Percentiles rank a stretch among this genome's conserved stretches.
Conservation (phyloP, 2,329 filamentous ascomycete genomes). For the Talaromyces islandicus region DNA sequence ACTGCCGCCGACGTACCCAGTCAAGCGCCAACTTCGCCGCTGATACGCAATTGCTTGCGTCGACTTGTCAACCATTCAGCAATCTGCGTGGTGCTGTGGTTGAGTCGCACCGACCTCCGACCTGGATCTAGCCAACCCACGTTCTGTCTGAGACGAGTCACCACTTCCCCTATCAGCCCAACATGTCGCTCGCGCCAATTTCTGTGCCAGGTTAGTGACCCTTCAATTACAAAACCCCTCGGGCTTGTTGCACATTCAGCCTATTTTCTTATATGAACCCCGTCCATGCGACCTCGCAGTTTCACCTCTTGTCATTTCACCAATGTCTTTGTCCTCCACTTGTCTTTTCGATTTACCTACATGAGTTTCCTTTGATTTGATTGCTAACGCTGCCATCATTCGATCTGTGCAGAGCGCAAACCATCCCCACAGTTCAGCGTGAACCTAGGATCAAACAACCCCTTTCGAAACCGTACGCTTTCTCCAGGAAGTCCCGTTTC, state of each 20-base stretch:
- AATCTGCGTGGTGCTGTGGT: neutral
- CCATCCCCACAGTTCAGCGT: conserved; percentile 24
- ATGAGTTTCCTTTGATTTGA: neutral
- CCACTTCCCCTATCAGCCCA: conserved; percentile 10
- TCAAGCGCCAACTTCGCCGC: conserved; percentile 3
- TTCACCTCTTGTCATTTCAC: neutral
- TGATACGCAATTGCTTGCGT: conserved; percentile 7
- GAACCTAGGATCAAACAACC: conserved; percentile 43
- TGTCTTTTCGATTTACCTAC: neutral
- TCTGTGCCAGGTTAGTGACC: conserved; percentile 20
- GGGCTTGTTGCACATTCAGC: neutral
- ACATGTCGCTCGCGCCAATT: conserved; percentile 20
- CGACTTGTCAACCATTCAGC: neutral
- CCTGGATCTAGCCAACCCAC: neutral
- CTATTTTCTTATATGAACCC: neutral
- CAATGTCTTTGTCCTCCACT: neutral
- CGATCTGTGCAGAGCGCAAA: conserved; percentile 23
- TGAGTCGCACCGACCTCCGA: conserved; percentile 1
- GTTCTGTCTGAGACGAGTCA: conserved; percentile 6
- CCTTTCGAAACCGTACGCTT: conserved; percentile 43
- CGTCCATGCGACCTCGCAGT: neutral
- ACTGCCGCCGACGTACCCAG: conserved; percentile 1
- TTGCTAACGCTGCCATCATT: conserved; percentile 8
- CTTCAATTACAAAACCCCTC: neutral
- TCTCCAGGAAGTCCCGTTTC: conserved; percentile 29